Evolutionary conservation across 176 grass and related monocot genomes (phyloP).

Genomic region (Leersia perrieri): DNA sequence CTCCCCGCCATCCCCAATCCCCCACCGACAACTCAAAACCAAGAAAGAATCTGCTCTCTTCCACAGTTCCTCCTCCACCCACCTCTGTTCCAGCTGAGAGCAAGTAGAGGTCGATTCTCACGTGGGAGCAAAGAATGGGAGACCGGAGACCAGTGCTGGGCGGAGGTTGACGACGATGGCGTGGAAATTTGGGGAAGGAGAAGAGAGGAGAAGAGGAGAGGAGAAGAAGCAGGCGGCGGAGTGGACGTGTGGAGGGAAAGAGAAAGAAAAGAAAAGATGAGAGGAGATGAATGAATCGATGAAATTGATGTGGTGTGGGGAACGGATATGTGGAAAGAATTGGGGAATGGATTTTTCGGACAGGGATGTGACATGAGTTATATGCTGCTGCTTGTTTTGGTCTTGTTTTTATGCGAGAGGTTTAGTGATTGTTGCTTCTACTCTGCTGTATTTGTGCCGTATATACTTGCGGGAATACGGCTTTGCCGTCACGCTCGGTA

Average conservation of each 20-base stretch:
- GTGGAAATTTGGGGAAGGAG: slow-evolving; percentile 16
- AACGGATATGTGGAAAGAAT: neutral
- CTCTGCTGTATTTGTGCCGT: neutral
- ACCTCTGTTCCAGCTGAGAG: neutral
- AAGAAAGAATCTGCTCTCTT: no score
- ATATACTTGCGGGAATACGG: neutral
- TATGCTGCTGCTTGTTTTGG: neutral
- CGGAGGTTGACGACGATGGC: slow-evolving; percentile 6
- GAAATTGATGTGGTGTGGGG: neutral
- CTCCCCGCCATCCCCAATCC: slow-evolving; percentile 46
- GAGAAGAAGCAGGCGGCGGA: no score
- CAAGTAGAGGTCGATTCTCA: no score
- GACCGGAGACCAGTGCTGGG: neutral
- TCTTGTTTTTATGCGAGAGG: neutral
- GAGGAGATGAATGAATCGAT: neutral
- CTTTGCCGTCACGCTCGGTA: no score
- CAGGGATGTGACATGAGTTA: neutral
- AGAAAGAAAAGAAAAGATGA: no score
- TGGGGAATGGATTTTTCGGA: neutral
- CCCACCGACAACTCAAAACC: no score
- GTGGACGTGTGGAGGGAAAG: neutral
- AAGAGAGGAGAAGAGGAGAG: no score
- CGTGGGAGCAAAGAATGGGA: neutral
- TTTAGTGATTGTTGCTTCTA: neutral
- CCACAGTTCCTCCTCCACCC: neutral